Evolutionary conservation across 2,329 filamentous ascomycete species (phyloP), one percentile per base, ranked within the genome.

Genomic region (Colletotrichum sp.): DNA sequence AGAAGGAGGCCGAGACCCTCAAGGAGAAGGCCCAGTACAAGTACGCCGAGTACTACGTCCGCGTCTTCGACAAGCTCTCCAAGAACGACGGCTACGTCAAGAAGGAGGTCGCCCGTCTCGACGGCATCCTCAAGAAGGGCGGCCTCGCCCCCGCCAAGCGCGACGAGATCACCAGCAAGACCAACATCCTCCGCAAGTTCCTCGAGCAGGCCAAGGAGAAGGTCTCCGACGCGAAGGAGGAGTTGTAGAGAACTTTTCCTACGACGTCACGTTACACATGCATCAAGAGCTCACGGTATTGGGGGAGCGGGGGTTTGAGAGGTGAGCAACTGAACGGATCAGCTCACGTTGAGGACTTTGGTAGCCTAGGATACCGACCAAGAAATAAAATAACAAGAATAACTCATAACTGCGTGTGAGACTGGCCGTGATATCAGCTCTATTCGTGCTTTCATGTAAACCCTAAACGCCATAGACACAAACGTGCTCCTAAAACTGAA

Each of bases 41-140:
- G 89, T 98, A 96, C 83, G 95, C 95, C 63, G 91, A 96, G 86
- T 99, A 99, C 91, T 99, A 99, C 86, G 89, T 97, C 84, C 95
- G 95, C 84, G 96, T 98, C 71, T 94, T 97, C 77, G 92, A 95
- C 84, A 99, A 98, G 92, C 88, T 97, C 78, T 90, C 88, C 83
- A 89, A 93, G 85, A 98, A 94, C 87, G 90, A 94, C 77, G 93
- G 89, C 69, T 98, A 95, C 83, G 95, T 93, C 65, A 88, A 92
- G 83, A 99, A 98, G 92, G 96, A 99, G 90, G 89, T 96, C 78
- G 90, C 92, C 77, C 92, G 96, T 78, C 89, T 99, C 77, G 91
- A 95, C 80, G 92, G 93, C 80, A 91, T 99, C 80, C 88, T 98
- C 78, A 90, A 92, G 86, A 98, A 98, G 92, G 95, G 96, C 78